A percentile compares a stretch with the other conserved stretches of the same genome.
Evolutionary conservation across 2,329 filamentous ascomycete genomes (phyloP).

Genomic region (Ascocoryne sarcoides): DNA sequence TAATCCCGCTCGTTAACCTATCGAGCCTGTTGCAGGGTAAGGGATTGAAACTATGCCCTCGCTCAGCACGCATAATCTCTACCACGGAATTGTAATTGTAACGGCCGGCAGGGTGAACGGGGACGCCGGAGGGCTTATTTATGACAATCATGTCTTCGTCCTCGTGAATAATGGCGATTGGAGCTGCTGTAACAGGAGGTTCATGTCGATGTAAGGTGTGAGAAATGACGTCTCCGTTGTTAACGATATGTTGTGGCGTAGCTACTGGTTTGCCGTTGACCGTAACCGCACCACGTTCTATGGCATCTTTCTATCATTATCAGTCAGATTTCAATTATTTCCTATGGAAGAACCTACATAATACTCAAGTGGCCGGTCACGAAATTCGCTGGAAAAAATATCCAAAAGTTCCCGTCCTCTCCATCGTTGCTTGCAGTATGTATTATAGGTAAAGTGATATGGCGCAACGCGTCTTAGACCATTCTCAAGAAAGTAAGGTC

Average conservation of each 20-base stretch:
- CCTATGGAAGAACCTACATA: slow-evolving; percentile 48
- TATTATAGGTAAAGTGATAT: slow-evolving; percentile 93
- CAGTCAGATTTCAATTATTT: slow-evolving; percentile 10
- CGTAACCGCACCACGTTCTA: slow-evolving; percentile 68
- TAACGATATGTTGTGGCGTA: slow-evolving; percentile 58
- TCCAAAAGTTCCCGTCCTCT: slow-evolving; percentile 71
- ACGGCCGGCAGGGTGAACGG: slow-evolving; percentile 87
- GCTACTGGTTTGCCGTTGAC: slow-evolving; percentile 68
- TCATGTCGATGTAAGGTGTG: slow-evolving; percentile 95
- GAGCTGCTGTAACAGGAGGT: slow-evolving; percentile 75
- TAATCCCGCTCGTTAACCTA: slow-evolving; percentile 86
- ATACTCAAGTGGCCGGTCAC: slow-evolving; percentile 78
- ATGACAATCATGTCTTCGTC: slow-evolving; percentile 92
- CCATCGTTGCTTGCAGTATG: slow-evolving; percentile 91
- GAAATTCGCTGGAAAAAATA: slow-evolving; percentile 85
- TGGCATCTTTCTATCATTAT: slow-evolving; percentile 54
- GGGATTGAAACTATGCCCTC: slow-evolving; percentile 45
- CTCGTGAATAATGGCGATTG: slow-evolving; percentile 79
- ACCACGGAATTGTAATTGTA: slow-evolving; percentile 94
- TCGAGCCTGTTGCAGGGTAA: slow-evolving; percentile 88
- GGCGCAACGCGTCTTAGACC: slow-evolving; percentile 75
- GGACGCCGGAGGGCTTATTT: slow-evolving; percentile 90
- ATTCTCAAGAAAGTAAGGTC: slow-evolving; percentile 75
- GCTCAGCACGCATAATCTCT: slow-evolving; percentile 82
- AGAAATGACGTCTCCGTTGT: slow-evolving; percentile 84